A percentile compares a stretch with the other conserved stretches of the same genome.
Evolutionary conservation across 2,329 filamentous ascomycete genomes (phyloP).

Genomic region (Epichloe festucae): DNA sequence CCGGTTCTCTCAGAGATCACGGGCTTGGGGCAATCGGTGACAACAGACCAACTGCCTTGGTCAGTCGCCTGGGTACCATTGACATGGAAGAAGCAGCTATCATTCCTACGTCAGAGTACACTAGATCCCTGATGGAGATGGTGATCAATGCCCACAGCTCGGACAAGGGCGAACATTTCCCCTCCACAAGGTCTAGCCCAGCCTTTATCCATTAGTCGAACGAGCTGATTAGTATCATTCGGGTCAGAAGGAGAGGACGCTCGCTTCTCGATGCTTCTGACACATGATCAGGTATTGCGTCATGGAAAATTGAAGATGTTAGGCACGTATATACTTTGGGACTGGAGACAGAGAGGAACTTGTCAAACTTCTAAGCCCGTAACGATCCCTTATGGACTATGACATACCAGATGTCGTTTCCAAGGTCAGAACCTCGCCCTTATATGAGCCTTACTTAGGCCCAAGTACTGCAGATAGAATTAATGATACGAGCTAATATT

Average conservation of each 20-base stretch:
- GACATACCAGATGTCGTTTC: too few relatives aligned
- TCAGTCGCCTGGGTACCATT: background rate
- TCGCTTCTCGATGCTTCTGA: background rate
- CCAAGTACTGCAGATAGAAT: background rate
- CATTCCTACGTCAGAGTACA: background rate
- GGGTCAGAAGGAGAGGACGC: background rate
- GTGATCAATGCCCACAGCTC: background rate
- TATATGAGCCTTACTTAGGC: too few relatives aligned
- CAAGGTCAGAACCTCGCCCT: too few relatives aligned
- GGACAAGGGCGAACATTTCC: background rate
- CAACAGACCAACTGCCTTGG: background rate
- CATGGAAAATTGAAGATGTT: background rate
- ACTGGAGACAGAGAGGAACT: background rate
- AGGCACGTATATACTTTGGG: background rate
- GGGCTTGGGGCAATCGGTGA: conserved; percentile 3
- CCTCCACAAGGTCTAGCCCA: background rate
- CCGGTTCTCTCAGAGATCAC: background rate
- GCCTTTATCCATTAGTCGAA: background rate
- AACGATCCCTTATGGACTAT: too few relatives aligned
- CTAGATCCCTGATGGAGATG: conserved; percentile 1
- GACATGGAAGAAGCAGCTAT: background rate
- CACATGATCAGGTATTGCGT: background rate
- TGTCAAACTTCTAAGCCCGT: too few relatives aligned
- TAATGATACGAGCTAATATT: background rate
- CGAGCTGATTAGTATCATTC: background rate